These are phyloP conservation scores for Paramarasmius palmivorus DNA, from an alignment of 1,284 basidiomycete species.

Conservation along the genomic window DNA sequence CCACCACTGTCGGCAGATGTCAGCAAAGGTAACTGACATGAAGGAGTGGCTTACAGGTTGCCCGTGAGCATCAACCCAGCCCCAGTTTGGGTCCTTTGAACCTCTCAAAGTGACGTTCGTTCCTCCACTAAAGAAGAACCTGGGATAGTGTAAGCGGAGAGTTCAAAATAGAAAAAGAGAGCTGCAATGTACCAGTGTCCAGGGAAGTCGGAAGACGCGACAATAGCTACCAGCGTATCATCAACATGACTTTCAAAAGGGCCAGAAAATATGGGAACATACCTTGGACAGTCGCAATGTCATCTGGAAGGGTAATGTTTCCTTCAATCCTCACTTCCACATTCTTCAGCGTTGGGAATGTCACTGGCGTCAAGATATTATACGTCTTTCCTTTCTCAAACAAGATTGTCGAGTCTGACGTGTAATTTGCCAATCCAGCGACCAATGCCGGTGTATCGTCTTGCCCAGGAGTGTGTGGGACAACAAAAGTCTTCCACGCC, in stretches of 20 bases:
- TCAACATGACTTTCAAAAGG: not conserved
- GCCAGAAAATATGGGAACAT: slow-evolving; percentile 10
- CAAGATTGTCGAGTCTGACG: slow-evolving; percentile 51
- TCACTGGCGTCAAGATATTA: slow-evolving; percentile 59
- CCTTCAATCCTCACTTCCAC: slow-evolving; percentile 60
- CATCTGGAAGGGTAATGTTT: slow-evolving; percentile 54
- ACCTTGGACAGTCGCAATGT: slow-evolving; percentile 59
- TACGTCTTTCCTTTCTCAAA: slow-evolving; percentile 58
- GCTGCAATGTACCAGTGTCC: slow-evolving; percentile 45
- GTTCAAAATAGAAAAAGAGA: no score
- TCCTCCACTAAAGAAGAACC: slow-evolving; percentile 55
- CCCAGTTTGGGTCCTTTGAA: slow-evolving; percentile 52
- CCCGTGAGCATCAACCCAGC: slow-evolving; percentile 63
- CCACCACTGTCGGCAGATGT: slow-evolving; percentile 51
- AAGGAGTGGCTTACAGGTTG: slow-evolving; percentile 41
- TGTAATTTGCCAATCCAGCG: slow-evolving; percentile 41
- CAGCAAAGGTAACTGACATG: not conserved
- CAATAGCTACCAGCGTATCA: slow-evolving; percentile 31
- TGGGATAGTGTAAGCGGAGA: not conserved
- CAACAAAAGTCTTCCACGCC: slow-evolving; percentile 52
- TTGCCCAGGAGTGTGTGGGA: slow-evolving; percentile 44
- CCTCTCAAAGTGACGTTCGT: slow-evolving; percentile 60
- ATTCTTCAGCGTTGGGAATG: slow-evolving; percentile 54
- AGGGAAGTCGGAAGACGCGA: slow-evolving; percentile 42
- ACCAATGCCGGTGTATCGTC: slow-evolving; percentile 55